Base-by-base conservation (phyloP, 1,284 basidiomycete genomes). In the Marasmius tenuissimus region DNA sequence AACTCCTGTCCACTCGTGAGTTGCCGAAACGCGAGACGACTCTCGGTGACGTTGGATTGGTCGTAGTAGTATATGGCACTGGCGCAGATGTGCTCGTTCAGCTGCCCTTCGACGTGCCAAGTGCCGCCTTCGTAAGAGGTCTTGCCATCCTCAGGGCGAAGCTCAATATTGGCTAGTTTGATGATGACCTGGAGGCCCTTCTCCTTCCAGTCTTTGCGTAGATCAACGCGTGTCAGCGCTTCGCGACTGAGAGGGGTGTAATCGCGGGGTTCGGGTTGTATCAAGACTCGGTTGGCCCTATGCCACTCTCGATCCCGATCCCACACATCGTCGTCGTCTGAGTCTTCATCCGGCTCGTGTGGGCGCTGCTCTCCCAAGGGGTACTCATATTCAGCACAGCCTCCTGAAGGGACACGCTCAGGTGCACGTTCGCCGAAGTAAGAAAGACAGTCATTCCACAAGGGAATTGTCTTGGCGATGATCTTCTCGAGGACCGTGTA, bases 21-120 rank as follows among this genome's bases (percentile, higher is more conserved):
- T 63, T 71, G 72, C 12, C 73, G 68, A 63, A 79, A 78, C 5
- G 68, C 67, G 8, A 78, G 71, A 1, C 60, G 60, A 42, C 72
- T 73, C 0, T 67, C 38, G 0, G 71, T 73, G 61, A 78, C 74
- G 59, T 78, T 79, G 10, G 66, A 64, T 45, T 59, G 68, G 22
- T 73, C 73, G 57, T 75, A 74, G 53, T 75, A 76, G 59, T 81
- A 82, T 12, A 81, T 73, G 0, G 76, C 76, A 1, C 76, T 79
- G 7, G 79, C 76, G n/a, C 77, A 76, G 52, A 85, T 85, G 56
- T 74, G 71, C 66, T 81, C 81, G 63, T 82, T 85, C 59, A 73
- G 55, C 58, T 73, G 71, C 1, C 77, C 77, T 66, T 78, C 76
- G 8, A 77, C 71, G 53, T 78, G 76, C 76, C 77, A 79, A 12